Evolutionary conservation across 169 alveolate species (phyloP).

Genomic region (Cryptosporidium sp.): DNA sequence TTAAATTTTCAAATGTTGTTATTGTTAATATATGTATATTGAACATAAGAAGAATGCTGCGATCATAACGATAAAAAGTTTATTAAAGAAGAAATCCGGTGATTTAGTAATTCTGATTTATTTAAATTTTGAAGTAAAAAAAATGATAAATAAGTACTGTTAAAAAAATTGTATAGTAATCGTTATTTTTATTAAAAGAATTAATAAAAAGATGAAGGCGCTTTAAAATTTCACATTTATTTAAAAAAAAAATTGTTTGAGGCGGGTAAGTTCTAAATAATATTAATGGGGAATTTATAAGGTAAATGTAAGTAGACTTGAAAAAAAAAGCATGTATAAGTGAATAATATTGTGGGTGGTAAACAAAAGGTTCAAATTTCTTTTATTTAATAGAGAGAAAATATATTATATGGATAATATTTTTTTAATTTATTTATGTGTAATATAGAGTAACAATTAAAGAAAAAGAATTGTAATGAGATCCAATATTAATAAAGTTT

Average conservation of each 20-base stretch:
- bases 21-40: too few species aligned
- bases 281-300: slow-evolving; percentile 7
- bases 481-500: neutral
- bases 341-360: slow-evolving; percentile 1
- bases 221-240: neutral
- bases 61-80: too few species aligned
- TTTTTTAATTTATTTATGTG: neutral
- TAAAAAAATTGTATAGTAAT: too few species aligned
- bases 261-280: neutral
- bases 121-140: too few species aligned
- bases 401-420: neutral
- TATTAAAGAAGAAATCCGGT: too few species aligned
- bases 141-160: too few species aligned
- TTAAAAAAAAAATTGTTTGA: neutral
- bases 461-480: neutral
- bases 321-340: slow-evolving; percentile 1
- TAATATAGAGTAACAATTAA: neutral
- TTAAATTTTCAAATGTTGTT: too few species aligned
- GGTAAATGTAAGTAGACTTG: neutral
- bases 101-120: too few species aligned
- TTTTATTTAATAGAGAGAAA: neutral
- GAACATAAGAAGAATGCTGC: too few species aligned
- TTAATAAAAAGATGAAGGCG: slow-evolving; percentile 34
- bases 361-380: neutral
- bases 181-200: neutral